phyloP scores from a whole-genome alignment of 768 basidiomycete genomes.

The Royoungia palumana region DNA sequence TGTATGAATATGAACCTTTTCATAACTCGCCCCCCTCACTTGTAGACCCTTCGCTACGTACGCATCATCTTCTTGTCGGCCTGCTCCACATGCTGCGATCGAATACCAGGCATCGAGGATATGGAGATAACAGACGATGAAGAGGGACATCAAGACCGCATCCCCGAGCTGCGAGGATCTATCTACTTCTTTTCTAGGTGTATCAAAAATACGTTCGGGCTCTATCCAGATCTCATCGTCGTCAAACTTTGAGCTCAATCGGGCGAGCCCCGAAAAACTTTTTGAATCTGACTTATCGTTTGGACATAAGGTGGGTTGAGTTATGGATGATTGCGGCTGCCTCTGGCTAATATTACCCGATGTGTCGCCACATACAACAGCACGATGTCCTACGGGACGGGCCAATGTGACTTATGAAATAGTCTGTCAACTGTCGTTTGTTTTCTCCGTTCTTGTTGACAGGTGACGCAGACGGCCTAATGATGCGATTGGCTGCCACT shows the following conservation, averaged over 20 bases:
- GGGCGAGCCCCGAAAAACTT: too few relatives aligned
- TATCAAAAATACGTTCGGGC: not conserved
- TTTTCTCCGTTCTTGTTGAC: not conserved
- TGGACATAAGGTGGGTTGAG: too few relatives aligned
- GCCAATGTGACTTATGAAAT: too few relatives aligned
- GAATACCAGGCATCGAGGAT: not conserved
- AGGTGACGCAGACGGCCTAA: not conserved
- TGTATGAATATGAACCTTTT: not conserved
- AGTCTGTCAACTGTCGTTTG: not conserved
- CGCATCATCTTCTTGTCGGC: not conserved
- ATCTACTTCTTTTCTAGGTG: not conserved
- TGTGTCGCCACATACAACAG: too few relatives aligned
- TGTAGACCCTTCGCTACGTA: not conserved
- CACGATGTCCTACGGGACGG: too few relatives aligned
- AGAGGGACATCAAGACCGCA: not conserved
- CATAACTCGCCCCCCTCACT: not conserved
- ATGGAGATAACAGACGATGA: not conserved
- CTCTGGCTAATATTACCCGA: too few relatives aligned
- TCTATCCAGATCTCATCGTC: too few relatives aligned
- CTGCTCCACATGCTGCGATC: not conserved
- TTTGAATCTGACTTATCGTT: too few relatives aligned
- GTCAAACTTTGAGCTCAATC: too few relatives aligned
- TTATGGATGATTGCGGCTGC: too few relatives aligned
- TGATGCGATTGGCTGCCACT: not conserved
- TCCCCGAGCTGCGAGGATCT: too few relatives aligned